phyloP scores from a whole-genome alignment of 2,329 filamentous ascomycete genomes.

The Colletotrichum camelliae region DNA sequence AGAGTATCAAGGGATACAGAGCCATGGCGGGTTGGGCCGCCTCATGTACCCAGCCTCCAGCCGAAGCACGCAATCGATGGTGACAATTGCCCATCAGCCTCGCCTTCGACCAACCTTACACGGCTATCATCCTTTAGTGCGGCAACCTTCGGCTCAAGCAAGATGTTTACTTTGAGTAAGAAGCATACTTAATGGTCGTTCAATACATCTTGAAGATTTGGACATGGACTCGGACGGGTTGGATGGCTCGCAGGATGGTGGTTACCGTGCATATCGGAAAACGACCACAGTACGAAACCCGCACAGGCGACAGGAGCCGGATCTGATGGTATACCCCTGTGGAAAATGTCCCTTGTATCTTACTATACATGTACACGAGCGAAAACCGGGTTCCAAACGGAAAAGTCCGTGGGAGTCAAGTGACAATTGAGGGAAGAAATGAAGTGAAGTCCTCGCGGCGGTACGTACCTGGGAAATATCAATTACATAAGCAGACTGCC shows the following conservation, averaged over 20 bases:
- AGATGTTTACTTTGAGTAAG: neutral
- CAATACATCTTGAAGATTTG: neutral
- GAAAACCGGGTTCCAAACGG: neutral
- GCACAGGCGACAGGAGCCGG: neutral
- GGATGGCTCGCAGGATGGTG: neutral
- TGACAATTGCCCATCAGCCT: conserved; percentile 11
- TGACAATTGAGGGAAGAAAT: neutral
- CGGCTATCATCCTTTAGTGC: neutral
- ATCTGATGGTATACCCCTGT: neutral
- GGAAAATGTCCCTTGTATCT: neutral
- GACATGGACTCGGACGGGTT: neutral
- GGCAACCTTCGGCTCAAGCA: neutral
- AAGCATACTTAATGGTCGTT: neutral
- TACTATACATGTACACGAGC: neutral
- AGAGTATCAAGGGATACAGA: neutral
- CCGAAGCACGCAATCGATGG: conserved; percentile 20
- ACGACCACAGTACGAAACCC: neutral
- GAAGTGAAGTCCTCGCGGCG: neutral
- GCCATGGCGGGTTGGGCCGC: neutral
- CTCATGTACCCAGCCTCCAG: neutral
- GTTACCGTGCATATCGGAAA: neutral
- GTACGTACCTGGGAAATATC: neutral
- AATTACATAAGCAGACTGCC: conserved; percentile 1
- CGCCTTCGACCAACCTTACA: neutral
- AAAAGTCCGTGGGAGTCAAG: neutral